Conservation (phyloP, 306 rosid genomes). For the Psophocarpus tetragonolobus region DNA sequence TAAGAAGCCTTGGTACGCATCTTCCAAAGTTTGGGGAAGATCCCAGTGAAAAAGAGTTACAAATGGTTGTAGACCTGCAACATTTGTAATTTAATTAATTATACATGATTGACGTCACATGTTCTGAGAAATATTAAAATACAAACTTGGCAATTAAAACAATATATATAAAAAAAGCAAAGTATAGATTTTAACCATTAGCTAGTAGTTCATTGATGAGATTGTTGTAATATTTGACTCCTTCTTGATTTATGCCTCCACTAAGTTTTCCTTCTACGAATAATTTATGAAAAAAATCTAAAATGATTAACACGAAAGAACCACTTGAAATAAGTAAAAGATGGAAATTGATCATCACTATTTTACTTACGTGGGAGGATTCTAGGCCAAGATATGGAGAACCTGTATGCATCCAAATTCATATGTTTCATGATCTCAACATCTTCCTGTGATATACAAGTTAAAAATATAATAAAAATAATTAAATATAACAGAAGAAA, state of each 20-base stretch:
- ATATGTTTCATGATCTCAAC: slow-evolving; percentile 57
- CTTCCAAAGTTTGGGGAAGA: slow-evolving; percentile 66
- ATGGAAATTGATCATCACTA: background rate
- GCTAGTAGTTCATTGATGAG: slow-evolving; percentile 53
- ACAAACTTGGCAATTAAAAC: background rate
- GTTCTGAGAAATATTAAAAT: background rate
- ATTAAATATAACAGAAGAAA: background rate
- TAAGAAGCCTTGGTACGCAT: slow-evolving; percentile 63
- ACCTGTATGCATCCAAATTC: slow-evolving; percentile 59
- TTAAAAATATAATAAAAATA: no score
- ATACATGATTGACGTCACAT: background rate
- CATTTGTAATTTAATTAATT: background rate
- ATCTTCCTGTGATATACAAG: slow-evolving; percentile 52
- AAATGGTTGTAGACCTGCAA: slow-evolving; percentile 47
- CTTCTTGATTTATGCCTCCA: slow-evolving; percentile 62
- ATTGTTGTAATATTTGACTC: slow-evolving; percentile 58
- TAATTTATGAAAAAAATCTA: background rate
- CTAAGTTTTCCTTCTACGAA: slow-evolving; percentile 52
- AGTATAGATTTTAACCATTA: slow-evolving; percentile 40
- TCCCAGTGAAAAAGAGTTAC: slow-evolving; percentile 79
- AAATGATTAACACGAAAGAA: background rate
- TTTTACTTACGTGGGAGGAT: slow-evolving; percentile 57
- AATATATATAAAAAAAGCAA: background rate
- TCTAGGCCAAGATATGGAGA: slow-evolving; percentile 79
- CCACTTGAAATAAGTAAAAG: background rate